Base-by-base conservation (phyloP, 805 yeast genomes). In the Hermanozyma aechmeae region DNA sequence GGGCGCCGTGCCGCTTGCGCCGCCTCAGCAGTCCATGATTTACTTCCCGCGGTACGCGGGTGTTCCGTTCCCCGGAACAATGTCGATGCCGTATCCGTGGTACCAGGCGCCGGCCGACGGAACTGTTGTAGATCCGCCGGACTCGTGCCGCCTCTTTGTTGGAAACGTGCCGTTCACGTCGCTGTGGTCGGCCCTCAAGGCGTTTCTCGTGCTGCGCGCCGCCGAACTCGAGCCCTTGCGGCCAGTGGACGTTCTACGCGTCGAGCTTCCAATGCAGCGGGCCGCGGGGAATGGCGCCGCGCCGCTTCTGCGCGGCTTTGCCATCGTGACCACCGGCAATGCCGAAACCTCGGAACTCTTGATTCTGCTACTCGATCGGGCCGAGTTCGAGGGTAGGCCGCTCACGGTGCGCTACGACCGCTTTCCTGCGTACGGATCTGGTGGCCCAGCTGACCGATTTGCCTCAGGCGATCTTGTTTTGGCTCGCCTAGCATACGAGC, bases 351-450 rank as follows among this genome's bases (percentile, higher is more conserved):
- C 80, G 4, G 54, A 55, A 4, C 54, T 55, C 23, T 61, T 76
- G 11, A 75, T 78, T 25, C 51, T 57, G 15, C 32, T 46, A 23
- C 71, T 76, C 40, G 69, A 78, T 43, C 71, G 71, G 9, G 42
- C 46, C 2, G 57, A 47, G n/a, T 79, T 76, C 42, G 70, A 72
- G 43, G 82, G 83, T 1, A 54, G 86, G 23, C 53, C 59, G 5
- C 51, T 78, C 17, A 73, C 78, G 3, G 84, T 78, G 2, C 49
- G 84, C 15, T 73, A 58, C 43, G 84, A 78, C 43, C 61, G 64
- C 37, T 67, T 57, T 34, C 76, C 77, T 1, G 63, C n/a, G n/a
- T n/a, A n/a, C n/a, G n/a, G n/a, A n/a, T n/a, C n/a, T n/a, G n/a
- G n/a, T n/a, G n/a, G n/a, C n/a, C n/a, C n/a, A n/a, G n/a, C n/a